Evolutionary conservation across 805 yeast genomes (phyloP), one percentile per base, ranked within the genome.

Genomic region (Myxozyma lipomycoides): DNA sequence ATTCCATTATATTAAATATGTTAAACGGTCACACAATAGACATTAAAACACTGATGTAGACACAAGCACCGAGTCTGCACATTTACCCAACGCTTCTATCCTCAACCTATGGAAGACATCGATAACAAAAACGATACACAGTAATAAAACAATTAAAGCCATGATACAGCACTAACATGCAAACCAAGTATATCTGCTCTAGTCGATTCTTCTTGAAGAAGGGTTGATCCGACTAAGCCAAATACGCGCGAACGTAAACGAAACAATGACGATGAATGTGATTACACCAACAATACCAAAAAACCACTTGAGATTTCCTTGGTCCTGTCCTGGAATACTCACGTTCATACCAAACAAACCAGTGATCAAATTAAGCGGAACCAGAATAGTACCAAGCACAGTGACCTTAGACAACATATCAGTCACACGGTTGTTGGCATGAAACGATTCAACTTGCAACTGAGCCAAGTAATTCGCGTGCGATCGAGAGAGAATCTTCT

Each of bases 321-420:
- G 52, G 1, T 58, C 74, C 52, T 77, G 69, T 25, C 96, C 96
- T 0, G 97, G 97, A 25, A 91, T 85, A 10, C 61, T 68, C 18
- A 91, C 98, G 68, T 91, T 91, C 98, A 91, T 91, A 63, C 97
- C 97, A 69, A 91, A 91, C 56, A 90, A 64, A 66, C 97, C 96
- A 1, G 97, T 88, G 40, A 91, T 77, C 51, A 91, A 72, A 66
- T 91, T 91, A 74, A 91, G 76, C 15, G 98, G 98, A 56, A 91
- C 84, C 26, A 91, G 73, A 62, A 91, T 75, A 0, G 97, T 89
- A 76, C 97, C 98, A 32, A 91, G 72, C 52, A 91, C 62, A 0
- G 98, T 90, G 23, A 90, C 95, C 64, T 86, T 85, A 28, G 96
- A 86, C 48, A 91, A 74, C 77, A 91, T 83, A 59, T 81, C 86